Conservation (phyloP, 352 stramenopile species). For the Phytophthora colocasiae region DNA sequence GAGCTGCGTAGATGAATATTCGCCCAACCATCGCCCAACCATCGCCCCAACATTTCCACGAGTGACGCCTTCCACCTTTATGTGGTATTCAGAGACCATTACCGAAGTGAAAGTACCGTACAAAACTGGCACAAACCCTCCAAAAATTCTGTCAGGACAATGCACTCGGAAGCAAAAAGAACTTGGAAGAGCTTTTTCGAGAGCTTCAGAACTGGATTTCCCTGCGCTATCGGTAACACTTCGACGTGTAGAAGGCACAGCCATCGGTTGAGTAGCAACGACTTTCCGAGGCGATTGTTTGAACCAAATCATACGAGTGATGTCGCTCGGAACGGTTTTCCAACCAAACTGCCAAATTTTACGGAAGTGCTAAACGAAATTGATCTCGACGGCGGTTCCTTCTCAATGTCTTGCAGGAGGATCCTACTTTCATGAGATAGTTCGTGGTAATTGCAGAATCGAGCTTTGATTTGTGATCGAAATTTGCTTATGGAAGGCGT, state of each 20-base stretch:
- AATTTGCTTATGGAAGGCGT: background rate
- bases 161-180: conserved; percentile 41
- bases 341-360: no score
- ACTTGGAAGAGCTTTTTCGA: conserved; percentile 22
- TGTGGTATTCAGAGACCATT: background rate
- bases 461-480: background rate
- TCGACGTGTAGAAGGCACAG: background rate
- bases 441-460: background rate
- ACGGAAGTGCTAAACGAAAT: no score
- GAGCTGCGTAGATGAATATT: background rate
- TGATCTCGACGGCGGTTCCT: no score
- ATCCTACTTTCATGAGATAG: background rate
- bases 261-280: no score
- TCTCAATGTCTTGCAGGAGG: background rate
- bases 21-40: background rate
- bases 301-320: no score
- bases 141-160: conserved; percentile 45
- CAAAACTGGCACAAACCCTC: conserved; percentile 7
- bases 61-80: background rate
- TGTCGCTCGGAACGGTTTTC: no score
- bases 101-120: background rate
- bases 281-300: no score
- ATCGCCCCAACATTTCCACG: background rate
- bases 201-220: background rate
- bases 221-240: no score